Conservation (phyloP, 768 basidiomycete species). For the Mycena olivaceomarginata region DNA sequence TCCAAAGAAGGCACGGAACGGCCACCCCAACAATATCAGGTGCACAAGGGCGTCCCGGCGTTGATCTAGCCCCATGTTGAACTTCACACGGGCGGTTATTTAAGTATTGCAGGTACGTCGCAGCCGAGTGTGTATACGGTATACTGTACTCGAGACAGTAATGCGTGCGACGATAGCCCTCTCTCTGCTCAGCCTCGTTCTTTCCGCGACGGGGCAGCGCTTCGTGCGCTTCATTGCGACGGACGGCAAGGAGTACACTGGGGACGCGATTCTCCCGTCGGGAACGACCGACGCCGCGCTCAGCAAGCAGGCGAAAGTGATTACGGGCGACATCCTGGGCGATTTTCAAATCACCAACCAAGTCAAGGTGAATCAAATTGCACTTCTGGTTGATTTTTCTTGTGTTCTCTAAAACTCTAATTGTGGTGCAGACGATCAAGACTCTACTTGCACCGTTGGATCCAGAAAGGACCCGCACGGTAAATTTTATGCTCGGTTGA, state of each 20-base stretch:
- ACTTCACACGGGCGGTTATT: neutral
- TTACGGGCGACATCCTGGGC: conserved; percentile 59
- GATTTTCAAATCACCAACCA: conserved; percentile 58
- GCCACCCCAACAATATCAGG: conserved; percentile 13
- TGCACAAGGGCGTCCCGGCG: conserved; percentile 4
- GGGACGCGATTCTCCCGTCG: conserved; percentile 60
- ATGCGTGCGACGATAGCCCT: conserved; percentile 44
- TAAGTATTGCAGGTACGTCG: neutral
- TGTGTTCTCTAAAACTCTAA: neutral
- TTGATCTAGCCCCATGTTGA: neutral
- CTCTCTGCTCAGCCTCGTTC: conserved; percentile 37
- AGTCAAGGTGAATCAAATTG: conserved; percentile 52
- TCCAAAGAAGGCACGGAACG: neutral
- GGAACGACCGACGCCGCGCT: conserved; percentile 55
- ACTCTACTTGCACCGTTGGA: conserved; percentile 58
- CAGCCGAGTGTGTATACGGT: neutral
- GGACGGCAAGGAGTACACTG: conserved; percentile 59
- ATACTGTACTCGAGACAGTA: neutral
- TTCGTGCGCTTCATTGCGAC: conserved; percentile 63
- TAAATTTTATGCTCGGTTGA: conserved; percentile 23
- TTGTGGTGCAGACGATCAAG: conserved; percentile 52
- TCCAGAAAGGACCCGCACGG: conserved; percentile 56
- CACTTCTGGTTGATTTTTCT: neutral
- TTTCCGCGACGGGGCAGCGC: conserved; percentile 54
- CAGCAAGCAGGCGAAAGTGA: conserved; percentile 56